A percentile compares a stretch with the other conserved stretches of the same genome.
Evolutionary conservation across 441 rosid genomes (phyloP).

Genomic region (Jatropha podagrica): DNA sequence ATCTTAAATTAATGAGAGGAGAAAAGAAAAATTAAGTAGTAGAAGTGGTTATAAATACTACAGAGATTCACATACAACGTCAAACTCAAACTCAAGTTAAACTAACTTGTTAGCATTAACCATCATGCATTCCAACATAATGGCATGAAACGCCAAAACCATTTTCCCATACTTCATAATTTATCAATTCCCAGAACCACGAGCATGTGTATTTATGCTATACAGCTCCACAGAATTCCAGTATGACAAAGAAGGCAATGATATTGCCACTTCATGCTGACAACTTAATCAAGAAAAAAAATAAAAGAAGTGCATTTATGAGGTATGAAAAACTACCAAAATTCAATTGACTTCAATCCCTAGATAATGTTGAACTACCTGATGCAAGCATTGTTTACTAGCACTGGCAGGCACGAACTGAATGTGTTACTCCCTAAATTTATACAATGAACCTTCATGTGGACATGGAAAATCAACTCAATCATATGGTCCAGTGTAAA

Average conservation of each 20-base stretch:
- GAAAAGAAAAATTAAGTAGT: neutral
- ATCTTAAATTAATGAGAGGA: neutral
- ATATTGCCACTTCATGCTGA: neutral
- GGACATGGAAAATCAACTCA: slow-evolving; percentile 9
- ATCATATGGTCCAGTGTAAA: slow-evolving; percentile 1
- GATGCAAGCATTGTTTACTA: slow-evolving; percentile 1
- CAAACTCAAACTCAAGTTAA: slow-evolving; percentile 6
- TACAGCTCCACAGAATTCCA: neutral
- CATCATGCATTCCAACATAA: neutral
- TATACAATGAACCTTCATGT: neutral
- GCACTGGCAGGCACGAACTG: neutral
- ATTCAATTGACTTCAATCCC: neutral
- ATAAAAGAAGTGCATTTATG: neutral
- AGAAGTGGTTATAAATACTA: neutral
- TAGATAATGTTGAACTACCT: neutral
- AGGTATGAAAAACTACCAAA: slow-evolving; percentile 2
- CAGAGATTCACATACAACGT: neutral
- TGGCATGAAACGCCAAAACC: neutral
- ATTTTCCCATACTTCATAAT: neutral
- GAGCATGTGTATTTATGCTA: neutral
- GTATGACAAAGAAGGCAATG: neutral
- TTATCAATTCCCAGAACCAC: slow-evolving; percentile 4
- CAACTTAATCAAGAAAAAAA: neutral
- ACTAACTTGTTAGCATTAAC: neutral
- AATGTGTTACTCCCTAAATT: neutral